These are phyloP conservation scores for Leishmania martiniquensis DNA, from an alignment of 208 protist genomes.

Conservation along the genomic window DNA sequence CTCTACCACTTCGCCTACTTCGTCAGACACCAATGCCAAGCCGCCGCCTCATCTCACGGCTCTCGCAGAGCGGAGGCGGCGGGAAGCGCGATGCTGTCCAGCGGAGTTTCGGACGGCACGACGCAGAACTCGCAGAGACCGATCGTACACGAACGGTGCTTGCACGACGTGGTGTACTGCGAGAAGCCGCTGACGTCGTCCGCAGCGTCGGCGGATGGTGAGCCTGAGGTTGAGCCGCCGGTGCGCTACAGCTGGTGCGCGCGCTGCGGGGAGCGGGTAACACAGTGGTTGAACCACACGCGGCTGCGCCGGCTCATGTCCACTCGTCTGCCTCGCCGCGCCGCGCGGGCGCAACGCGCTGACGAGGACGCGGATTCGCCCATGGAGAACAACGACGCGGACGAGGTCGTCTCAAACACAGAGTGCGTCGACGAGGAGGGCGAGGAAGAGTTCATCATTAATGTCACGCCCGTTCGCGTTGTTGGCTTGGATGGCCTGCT, in stretches of 20 bases:
- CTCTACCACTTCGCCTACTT: constrained; percentile 67
- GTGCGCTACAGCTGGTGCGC: constrained; percentile 34
- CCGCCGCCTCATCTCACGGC: neutral
- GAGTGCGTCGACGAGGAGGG: constrained; percentile 34
- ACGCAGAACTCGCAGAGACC: constrained; percentile 8
- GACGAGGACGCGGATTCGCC: neutral
- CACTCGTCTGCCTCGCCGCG: constrained; percentile 15
- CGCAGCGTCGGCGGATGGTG: neutral
- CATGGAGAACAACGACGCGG: neutral
- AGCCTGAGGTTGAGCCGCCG: constrained; percentile 21
- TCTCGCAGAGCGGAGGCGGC: neutral
- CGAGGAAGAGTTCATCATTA: constrained; percentile 42
- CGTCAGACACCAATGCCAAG: neutral
- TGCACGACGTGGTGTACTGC: constrained; percentile 38
- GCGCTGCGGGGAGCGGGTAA: constrained; percentile 31
- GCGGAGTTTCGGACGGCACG: neutral
- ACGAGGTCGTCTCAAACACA: constrained; percentile 20
- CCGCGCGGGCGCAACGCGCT: neutral
- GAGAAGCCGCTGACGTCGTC: constrained; percentile 6
- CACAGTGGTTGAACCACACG: constrained; percentile 39
- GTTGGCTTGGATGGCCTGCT: constrained; percentile 50
- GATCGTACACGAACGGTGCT: constrained; percentile 26
- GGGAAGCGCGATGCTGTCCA: neutral
- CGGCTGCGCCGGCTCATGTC: constrained; percentile 25
- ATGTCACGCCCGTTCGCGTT: constrained; percentile 48